Base-by-base conservation (phyloP, 2,329 filamentous ascomycete genomes). In the Penicillium sp. region DNA sequence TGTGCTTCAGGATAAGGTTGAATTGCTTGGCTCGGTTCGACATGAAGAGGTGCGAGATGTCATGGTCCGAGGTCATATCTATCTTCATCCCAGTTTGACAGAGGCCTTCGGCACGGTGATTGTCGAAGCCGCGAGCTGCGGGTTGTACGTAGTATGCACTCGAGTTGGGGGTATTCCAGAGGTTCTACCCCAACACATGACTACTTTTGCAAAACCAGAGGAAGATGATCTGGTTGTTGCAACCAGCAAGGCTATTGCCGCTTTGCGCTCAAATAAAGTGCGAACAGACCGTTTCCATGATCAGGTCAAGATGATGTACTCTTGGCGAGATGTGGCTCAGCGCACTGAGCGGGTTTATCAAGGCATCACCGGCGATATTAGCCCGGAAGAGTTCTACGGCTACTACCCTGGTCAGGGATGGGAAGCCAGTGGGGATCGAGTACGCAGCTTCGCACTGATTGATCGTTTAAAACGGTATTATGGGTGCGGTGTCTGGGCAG, bases 31-130 rank as follows among this genome's bases (percentile, higher is more conserved):
- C 3, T 86, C 93, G 7, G 86, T 99, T 18, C 87, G 93, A 16
- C 94, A 99, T 68, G 95, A 99, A 68, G 91, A 97, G 66, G 94
- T 99, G 15, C 86, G 94, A 59, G 90, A 97, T 68, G 92, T 99
- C 57, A 99, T 99, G 94, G 87, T 96, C 16, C 85, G 90, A 49
- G 94, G 94, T 0, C 92, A 99, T 69, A 95, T 99, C 58, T 97
- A 97, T 68, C 84, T 99, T 1, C 92, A 97, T 67, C 94, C 94
- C 0, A 95, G 89, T 51, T 79, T 99, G 44, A 99, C 94, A 0
- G 94, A 99, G 72, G 94, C 94, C 0, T 99, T 99, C 65, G 94
- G 94, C 21, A 99, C 94, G 0, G 94, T 99, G 57, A 93, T 99
- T 51, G 95, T 99, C 28, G 94, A 99, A 74, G 94, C 94, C 6